These are phyloP conservation scores for Plenodomus biglobosus DNA, from an alignment of 2,329 filamentous ascomycete genomes.

Conservation along the genomic window DNA sequence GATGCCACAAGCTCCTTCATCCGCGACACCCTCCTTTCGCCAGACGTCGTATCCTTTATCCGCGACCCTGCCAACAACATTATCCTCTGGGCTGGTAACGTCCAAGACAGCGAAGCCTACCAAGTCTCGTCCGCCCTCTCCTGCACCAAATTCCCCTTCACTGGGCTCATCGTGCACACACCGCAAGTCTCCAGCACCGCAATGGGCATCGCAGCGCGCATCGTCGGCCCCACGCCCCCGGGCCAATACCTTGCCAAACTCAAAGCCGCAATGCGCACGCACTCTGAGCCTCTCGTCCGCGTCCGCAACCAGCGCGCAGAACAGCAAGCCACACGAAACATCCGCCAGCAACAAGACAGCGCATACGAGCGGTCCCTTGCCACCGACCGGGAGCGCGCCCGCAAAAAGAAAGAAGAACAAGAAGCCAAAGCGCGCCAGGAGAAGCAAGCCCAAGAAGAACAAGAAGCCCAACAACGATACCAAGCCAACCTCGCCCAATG, in stretches of 20 bases:
- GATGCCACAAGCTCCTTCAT: slow-evolving; percentile 86
- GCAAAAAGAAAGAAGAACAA: slow-evolving; percentile 73
- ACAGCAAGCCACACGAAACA: slow-evolving; percentile 75
- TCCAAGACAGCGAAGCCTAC: slow-evolving; percentile 91
- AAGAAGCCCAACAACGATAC: slow-evolving; percentile 63
- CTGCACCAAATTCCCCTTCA: slow-evolving; percentile 91
- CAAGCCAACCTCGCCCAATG: slow-evolving; percentile 67
- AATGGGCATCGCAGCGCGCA: slow-evolving; percentile 85
- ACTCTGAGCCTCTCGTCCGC: slow-evolving; percentile 72
- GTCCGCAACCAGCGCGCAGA: slow-evolving; percentile 76
- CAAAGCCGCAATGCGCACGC: slow-evolving; percentile 70
- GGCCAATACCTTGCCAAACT: slow-evolving; percentile 75
- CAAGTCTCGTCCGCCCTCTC: slow-evolving; percentile 85
- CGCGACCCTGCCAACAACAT: slow-evolving; percentile 76
- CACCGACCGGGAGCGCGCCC: slow-evolving; percentile 79
- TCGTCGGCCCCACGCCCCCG: slow-evolving; percentile 71
- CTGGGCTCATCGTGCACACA: slow-evolving; percentile 82
- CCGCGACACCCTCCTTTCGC: slow-evolving; percentile 75
- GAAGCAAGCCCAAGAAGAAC: slow-evolving; percentile 61
- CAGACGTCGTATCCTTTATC: slow-evolving; percentile 73
- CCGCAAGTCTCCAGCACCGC: slow-evolving; percentile 79
- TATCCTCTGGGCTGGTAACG: slow-evolving; percentile 88
- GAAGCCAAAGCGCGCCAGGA: too few species aligned
- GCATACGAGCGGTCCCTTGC: slow-evolving; percentile 93
- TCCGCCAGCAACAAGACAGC: slow-evolving; percentile 86